Evolutionary conservation across 1,284 basidiomycete genomes (phyloP).

Genomic region (Naganishia sp.): DNA sequence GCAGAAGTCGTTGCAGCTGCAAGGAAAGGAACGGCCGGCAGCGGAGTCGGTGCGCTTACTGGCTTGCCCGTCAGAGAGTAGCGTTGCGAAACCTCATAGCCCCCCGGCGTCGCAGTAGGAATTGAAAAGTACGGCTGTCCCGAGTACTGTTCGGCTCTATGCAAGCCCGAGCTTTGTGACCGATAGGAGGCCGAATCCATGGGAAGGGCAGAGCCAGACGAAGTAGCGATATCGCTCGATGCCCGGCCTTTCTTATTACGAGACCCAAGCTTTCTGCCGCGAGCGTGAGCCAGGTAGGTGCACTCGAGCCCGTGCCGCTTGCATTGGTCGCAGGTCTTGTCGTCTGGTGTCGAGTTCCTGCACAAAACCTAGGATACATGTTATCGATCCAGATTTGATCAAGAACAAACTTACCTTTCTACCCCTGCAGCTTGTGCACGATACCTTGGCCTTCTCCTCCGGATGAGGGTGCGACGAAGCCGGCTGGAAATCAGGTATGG

Average conservation of each 20-base stretch:
- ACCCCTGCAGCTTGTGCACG: slow-evolving; percentile 21
- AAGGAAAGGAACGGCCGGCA: neutral
- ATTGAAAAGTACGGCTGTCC: neutral
- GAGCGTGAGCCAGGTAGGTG: slow-evolving; percentile 8
- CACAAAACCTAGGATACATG: slow-evolving; percentile 5
- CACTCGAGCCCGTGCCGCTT: slow-evolving; percentile 15
- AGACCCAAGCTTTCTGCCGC: slow-evolving; percentile 18
- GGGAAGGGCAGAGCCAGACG: no score
- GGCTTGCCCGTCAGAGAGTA: no score
- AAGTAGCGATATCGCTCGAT: neutral
- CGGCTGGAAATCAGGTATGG: neutral
- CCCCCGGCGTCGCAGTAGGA: no score
- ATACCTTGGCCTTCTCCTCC: slow-evolving; percentile 18
- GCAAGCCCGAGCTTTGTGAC: neutral
- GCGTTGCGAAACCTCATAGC: no score
- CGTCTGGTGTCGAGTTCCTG: slow-evolving; percentile 6
- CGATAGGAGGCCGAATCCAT: neutral
- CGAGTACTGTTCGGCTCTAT: neutral
- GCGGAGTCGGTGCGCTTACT: no score
- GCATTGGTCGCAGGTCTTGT: slow-evolving; percentile 20
- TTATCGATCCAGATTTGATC: neutral
- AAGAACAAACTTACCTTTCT: neutral
- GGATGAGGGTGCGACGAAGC: neutral
- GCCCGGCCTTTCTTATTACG: slow-evolving; percentile 1
- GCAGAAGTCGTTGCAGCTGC: neutral